Evolutionary conservation across 1,139 yeast species (phyloP).

Genomic region (Pichia inconspicua): DNA sequence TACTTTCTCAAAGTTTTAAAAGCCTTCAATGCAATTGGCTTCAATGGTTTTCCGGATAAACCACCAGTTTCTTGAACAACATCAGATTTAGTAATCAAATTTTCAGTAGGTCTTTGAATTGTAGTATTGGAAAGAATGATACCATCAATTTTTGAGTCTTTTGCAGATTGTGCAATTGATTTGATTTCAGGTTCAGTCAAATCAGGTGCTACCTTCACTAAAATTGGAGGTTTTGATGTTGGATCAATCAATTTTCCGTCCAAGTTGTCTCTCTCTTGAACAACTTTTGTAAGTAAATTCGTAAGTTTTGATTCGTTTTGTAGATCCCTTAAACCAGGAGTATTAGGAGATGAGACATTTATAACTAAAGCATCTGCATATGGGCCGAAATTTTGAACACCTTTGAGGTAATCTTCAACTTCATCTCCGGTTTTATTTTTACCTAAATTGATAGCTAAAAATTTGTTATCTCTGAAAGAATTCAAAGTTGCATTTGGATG

Average conservation of each 20-base stretch:
- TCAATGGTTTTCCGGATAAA: slow-evolving; percentile 84
- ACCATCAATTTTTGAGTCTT: slow-evolving; percentile 75
- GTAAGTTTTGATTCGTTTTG: slow-evolving; percentile 73
- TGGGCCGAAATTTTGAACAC: slow-evolving; percentile 73
- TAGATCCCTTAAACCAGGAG: slow-evolving; percentile 86
- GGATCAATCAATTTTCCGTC: slow-evolving; percentile 34
- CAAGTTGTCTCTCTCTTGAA: slow-evolving; percentile 46
- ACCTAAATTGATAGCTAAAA: slow-evolving; percentile 80
- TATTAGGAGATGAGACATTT: slow-evolving; percentile 94
- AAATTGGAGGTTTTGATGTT: slow-evolving; percentile 53
- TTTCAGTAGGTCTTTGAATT: slow-evolving; percentile 57
- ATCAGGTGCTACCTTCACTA: slow-evolving; percentile 93
- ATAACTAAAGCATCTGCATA: slow-evolving; percentile 84
- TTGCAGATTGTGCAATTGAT: slow-evolving; percentile 78
- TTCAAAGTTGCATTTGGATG: slow-evolving; percentile 35
- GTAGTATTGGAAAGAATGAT: slow-evolving; percentile 91
- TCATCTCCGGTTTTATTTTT: slow-evolving; percentile 91
- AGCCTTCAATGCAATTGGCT: slow-evolving; percentile 69
- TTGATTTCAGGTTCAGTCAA: slow-evolving; percentile 72
- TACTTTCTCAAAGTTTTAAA: slow-evolving; percentile 62
- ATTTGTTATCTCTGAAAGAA: slow-evolving; percentile 56
- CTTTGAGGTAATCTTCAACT: slow-evolving; percentile 73
- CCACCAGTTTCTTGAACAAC: slow-evolving; percentile 70
- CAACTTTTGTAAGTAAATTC: slow-evolving; percentile 56
- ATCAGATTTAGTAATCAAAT: slow-evolving; percentile 41